Percentiles rank a stretch among this genome's conserved stretches.
Conservation (phyloP, 495 filamentous ascomycete genomes). For the Penicillium psychrofluorescens region DNA sequence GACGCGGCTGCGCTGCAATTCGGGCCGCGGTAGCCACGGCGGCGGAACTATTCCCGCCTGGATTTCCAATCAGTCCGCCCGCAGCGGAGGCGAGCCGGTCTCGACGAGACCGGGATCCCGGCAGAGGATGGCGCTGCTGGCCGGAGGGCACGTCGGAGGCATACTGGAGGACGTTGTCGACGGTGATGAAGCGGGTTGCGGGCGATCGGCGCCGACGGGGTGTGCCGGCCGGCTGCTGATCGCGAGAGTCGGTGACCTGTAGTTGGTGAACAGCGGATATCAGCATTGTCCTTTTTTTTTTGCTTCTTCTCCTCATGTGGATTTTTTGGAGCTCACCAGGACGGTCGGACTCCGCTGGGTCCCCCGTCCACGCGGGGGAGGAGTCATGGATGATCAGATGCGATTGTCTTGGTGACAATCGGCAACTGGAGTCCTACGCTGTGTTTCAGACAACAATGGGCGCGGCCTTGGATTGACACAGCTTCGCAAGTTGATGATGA, state of each 20-base stretch:
- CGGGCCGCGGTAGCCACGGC: slow-evolving; percentile 14
- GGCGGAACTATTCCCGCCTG: slow-evolving; percentile 8
- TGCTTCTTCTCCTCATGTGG: not conserved
- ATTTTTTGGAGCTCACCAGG: slow-evolving; percentile 30
- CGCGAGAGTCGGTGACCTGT: slow-evolving; percentile 56
- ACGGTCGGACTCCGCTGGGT: slow-evolving; percentile 49
- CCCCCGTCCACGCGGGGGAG: slow-evolving; percentile 28
- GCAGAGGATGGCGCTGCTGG: slow-evolving; percentile 72
- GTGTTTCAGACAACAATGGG: too few species aligned
- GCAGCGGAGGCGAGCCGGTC: slow-evolving; percentile 32
- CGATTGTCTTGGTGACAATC: too few species aligned
- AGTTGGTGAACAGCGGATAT: slow-evolving; percentile 1
- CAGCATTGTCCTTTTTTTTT: slow-evolving; percentile 1
- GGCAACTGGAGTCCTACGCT: too few species aligned
- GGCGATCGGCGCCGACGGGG: slow-evolving; percentile 33
- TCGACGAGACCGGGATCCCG: slow-evolving; percentile 41
- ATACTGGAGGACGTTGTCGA: slow-evolving; percentile 93
- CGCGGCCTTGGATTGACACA: too few species aligned
- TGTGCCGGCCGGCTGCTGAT: slow-evolving; percentile 32
- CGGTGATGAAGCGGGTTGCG: slow-evolving; percentile 78
- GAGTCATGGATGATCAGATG: slow-evolving; percentile 18
- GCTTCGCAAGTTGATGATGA: too few species aligned
- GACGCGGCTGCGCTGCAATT: slow-evolving; percentile 56
- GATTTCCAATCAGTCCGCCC: slow-evolving; percentile 22
- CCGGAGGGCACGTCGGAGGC: slow-evolving; percentile 92